These are phyloP conservation scores for Tetrahymena borealis DNA, from an alignment of 73 alveolate species.

Conservation along the genomic window DNA sequence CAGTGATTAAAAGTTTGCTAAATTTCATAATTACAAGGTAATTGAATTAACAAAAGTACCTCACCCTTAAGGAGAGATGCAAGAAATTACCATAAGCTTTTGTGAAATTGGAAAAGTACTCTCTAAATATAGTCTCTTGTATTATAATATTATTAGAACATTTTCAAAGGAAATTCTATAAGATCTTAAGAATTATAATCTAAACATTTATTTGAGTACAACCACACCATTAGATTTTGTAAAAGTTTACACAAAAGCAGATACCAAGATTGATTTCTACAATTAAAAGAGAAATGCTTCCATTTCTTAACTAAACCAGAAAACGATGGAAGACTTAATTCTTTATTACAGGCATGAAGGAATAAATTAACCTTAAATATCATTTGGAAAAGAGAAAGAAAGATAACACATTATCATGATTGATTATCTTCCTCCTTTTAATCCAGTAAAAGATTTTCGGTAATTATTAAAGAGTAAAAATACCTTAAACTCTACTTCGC, in stretches of 20 bases:
- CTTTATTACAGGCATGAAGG: background rate
- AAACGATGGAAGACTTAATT: background rate
- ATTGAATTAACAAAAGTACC: background rate
- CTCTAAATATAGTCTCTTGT: background rate
- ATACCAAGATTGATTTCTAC: background rate
- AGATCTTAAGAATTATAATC: background rate
- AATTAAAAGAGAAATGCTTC: background rate
- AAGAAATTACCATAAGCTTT: background rate
- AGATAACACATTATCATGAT: background rate
- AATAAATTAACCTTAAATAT: background rate
- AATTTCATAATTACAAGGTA: background rate
- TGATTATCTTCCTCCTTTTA: background rate
- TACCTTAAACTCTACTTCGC: background rate
- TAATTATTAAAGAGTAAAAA: background rate
- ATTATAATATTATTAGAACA: background rate
- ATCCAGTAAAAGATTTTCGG: background rate
- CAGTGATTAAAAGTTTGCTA: background rate
- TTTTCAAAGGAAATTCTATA: background rate
- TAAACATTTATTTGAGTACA: background rate
- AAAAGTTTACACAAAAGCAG: background rate
- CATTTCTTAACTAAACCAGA: background rate
- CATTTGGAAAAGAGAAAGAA: background rate
- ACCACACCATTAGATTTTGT: background rate
- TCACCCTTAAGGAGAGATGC: background rate
- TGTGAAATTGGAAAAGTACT: background rate